Base-by-base conservation (phyloP, 2,329 filamentous ascomycete genomes). In the Alternaria incomplexa region DNA sequence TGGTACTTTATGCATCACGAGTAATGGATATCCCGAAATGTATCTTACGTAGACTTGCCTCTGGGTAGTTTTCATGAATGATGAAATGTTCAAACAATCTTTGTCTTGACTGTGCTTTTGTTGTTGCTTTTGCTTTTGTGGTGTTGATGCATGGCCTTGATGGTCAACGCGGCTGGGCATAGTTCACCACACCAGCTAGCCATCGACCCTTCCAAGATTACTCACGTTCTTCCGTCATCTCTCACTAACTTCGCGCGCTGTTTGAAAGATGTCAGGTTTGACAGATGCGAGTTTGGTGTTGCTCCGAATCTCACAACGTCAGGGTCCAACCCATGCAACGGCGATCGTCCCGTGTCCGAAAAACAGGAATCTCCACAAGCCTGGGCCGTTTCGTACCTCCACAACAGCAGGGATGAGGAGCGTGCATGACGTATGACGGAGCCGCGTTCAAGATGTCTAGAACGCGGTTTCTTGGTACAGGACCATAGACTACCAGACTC, bases 21-120 rank as follows among this genome's bases (percentile, higher is more conserved):
- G 66, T 76, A 70, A 76, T 75, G 72, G 74, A 76, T 75, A 70
- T 73, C 68, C 70, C 70, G 72, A 68, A 70, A 71, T 75, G 72
- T 73, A 72, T 68, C 74, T 70, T 75, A 74, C 69, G 73, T 76
- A 77, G 74, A 72, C 65, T 65, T 71, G 66, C 70, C 68, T 68
- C 61, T 67, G 64, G 66, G 68, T 69, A 57, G 66, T 72, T 69
- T 72, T 75, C 70, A 71, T 68, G 73, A 69, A 75, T 74, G 72
- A 76, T 68, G 71, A 73, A 73, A 73, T 64, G 52, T 74, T 70
- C 61, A 67, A 73, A 72, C 70, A 65, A 56, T 36, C 15, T 47
- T 40, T n/a, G 47, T 11, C 26, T 46, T 43, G 46, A 8, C 20
- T 40, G 48, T 25, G 22, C 28, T 56, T 43, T 32, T 56, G 43